A percentile compares a stretch with the other conserved stretches of the same genome.
These are phyloP conservation scores for Fusarium longipes DNA, from an alignment of 2,329 filamentous ascomycete genomes.

Conservation along the genomic window DNA sequence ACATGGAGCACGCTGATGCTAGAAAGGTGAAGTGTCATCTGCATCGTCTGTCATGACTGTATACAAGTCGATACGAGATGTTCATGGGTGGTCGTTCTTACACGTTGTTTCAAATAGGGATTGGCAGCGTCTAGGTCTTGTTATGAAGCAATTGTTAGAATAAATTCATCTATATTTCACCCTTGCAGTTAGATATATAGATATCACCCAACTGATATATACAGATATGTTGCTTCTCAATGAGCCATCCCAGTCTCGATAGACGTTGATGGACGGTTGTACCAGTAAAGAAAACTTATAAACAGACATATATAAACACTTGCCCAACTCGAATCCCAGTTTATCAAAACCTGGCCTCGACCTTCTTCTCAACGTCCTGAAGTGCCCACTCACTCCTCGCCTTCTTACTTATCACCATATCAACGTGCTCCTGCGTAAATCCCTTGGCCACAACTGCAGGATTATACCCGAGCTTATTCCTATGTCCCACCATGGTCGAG, in stretches of 20 bases:
- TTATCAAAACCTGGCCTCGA: slow-evolving; percentile 52
- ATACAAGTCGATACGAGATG: slow-evolving; percentile 9
- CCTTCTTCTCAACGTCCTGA: slow-evolving; percentile 67
- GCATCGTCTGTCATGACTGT: slow-evolving; percentile 1
- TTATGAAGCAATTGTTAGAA: not conserved
- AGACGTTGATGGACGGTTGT: not conserved
- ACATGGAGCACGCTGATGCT: not conserved
- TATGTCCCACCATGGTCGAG: slow-evolving; percentile 71
- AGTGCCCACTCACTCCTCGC: slow-evolving; percentile 78
- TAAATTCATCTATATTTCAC: not conserved
- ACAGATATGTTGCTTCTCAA: not conserved
- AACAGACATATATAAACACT: not conserved
- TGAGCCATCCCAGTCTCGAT: not conserved
- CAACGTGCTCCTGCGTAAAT: slow-evolving; percentile 82
- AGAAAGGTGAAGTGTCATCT: slow-evolving; percentile 7
- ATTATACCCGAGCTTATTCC: slow-evolving; percentile 85
- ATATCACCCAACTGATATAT: not conserved
- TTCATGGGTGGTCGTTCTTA: not conserved
- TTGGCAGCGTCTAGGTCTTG: not conserved
- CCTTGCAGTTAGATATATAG: not conserved
- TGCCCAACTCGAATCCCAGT: too few relatives aligned
- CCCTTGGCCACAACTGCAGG: slow-evolving; percentile 90
- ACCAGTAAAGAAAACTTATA: not conserved
- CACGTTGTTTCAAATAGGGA: too few relatives aligned
- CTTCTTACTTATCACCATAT: slow-evolving; percentile 75